Conservation (phyloP, 2,329 filamentous ascomycete genomes). For the Fusarium sp. region DNA sequence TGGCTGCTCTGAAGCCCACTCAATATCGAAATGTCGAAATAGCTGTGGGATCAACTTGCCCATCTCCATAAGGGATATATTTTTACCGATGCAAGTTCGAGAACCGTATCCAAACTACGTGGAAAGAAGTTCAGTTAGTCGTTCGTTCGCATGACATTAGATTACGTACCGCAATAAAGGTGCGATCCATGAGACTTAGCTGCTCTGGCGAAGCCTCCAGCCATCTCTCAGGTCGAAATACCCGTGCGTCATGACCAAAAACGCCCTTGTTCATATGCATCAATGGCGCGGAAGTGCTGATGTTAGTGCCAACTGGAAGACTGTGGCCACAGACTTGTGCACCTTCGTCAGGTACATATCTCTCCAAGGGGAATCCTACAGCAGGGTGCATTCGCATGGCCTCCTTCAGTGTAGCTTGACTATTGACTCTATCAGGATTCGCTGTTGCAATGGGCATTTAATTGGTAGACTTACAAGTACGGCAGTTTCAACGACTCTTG, state of each 20-base stretch:
- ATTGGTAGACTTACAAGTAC: accelerated
- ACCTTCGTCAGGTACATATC: neutral
- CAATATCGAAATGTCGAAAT: neutral
- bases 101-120: neutral
- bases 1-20: neutral
- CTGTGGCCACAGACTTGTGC: neutral
- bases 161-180: neutral
- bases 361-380: neutral
- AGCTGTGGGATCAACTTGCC: neutral
- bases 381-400: neutral
- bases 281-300: neutral
- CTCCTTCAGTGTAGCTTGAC: neutral
- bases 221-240: neutral
- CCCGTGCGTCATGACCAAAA: neutral
- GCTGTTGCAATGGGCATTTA: neutral
- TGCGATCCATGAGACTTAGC: neutral
- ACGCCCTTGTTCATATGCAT: neutral
- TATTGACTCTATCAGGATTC: neutral
- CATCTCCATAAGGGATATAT: neutral
- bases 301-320: neutral
- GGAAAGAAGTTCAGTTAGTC: too few relatives aligned
- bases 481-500: neutral
- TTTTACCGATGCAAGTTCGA: neutral
- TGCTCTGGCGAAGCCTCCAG: neutral
- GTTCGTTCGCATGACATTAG: accelerated